Base-by-base conservation (phyloP, 2,329 filamentous ascomycete genomes). In the Colletotrichum sp. region DNA sequence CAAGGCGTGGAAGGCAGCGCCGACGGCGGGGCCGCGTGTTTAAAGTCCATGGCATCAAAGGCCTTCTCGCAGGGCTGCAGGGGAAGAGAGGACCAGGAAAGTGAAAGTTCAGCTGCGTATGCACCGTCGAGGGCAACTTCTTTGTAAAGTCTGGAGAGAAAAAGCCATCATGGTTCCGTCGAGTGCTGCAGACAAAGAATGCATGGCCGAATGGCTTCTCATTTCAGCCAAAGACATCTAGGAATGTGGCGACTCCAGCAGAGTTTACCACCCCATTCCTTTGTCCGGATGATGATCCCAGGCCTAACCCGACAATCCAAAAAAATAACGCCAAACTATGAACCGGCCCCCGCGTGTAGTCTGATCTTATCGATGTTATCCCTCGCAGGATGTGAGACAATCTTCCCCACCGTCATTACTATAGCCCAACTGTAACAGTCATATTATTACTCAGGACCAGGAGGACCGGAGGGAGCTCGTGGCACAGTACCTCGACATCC, bases 381-480 rank as follows among this genome's bases (percentile, higher is more conserved):
- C 68, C 76, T 72, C 68, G 57, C 68, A 77, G 77, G 55, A 60
- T 68, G 75, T 57, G 28, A 62, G 68, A 75, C 59, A 66, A 32
- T 21, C 34, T 71, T 44, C 34, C 64, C 63, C 28, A 79, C 80
- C 24, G 26, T 30, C 65, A 18, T 36, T 28, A 69, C 28, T 39
- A 74, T 77, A 95, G 84, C 82, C 93, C 94, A 81, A 94, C 94
- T 8, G 94, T 98, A 63, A 98, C 95, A 18, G 95, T 98, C 94
- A 98, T 96, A 81, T 93, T 95, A 84, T 98, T 98, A 84, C 94
- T 96, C 84, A 98, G 90, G 52, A 98, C 94, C 83, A 98, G 86
- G 80, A 98, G 83, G 62, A 92, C 92, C 1, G 95, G 95, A 32
- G 95, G 95, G 77, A 96, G 86, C 13, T 91, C 93, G 80, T 93